Evolutionary conservation across 345 rosid genomes (phyloP).

Genomic region (Syzygium jambos): DNA sequence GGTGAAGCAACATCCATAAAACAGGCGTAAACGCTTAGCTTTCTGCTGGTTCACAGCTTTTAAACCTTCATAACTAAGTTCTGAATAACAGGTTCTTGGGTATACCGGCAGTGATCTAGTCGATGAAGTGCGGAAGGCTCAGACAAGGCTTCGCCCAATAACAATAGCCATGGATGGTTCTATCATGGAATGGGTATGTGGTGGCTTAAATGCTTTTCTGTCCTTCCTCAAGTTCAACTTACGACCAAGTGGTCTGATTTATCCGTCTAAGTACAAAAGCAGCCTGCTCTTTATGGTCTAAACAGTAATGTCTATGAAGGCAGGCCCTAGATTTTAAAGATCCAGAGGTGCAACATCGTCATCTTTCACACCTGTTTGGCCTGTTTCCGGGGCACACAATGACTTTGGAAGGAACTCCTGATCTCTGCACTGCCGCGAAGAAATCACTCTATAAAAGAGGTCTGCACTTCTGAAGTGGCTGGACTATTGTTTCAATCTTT

Average conservation of each 20-base stretch:
- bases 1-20: slow-evolving; percentile 31
- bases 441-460: slow-evolving; percentile 73
- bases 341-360: slow-evolving; percentile 74
- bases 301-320: not conserved
- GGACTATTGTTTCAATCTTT: not conserved
- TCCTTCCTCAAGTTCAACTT: not conserved
- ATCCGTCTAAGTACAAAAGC: not conserved
- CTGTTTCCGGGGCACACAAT: slow-evolving; percentile 86
- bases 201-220: not conserved
- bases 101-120: slow-evolving; percentile 44
- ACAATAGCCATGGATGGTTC: slow-evolving; percentile 72
- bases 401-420: slow-evolving; percentile 55
- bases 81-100: slow-evolving; percentile 47
- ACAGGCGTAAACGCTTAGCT: not conserved
- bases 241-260: not conserved
- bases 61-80: not conserved
- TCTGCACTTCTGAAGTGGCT: slow-evolving; percentile 7
- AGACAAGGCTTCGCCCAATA: slow-evolving; percentile 57
- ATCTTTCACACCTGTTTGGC: slow-evolving; percentile 87
- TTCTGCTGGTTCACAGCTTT: not conserved
- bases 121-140: slow-evolving; percentile 45
- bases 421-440: slow-evolving; percentile 71
- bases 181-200: slow-evolving; percentile 90
- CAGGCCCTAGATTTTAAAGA: slow-evolving; percentile 83
- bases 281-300: not conserved